phyloP scores from a whole-genome alignment of 2,329 filamentous ascomycete species.

The Fusarium neocosmosporiellum region DNA sequence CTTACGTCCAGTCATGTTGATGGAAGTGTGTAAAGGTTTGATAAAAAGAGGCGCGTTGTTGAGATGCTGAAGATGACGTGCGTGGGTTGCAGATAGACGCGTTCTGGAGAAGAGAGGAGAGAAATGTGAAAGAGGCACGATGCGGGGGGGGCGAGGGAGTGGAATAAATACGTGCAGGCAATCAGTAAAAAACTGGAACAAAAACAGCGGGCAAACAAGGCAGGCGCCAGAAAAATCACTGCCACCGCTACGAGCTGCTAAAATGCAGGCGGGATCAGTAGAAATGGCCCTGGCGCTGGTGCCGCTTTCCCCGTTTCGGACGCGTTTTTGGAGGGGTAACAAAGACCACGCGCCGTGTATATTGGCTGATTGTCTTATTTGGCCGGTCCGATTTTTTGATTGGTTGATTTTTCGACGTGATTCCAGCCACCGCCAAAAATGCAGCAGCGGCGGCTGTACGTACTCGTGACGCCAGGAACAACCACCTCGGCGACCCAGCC shows the following conservation, averaged over 20 bases:
- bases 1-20: conserved; percentile 78
- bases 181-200: conserved; percentile 47
- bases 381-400: conserved; percentile 36
- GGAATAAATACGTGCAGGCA: conserved; percentile 53
- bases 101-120: conserved; percentile 38
- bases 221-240: conserved; percentile 31
- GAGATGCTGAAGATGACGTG: conserved; percentile 41
- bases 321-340: conserved; percentile 8
- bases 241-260: not conserved
- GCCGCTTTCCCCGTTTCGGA: conserved; percentile 29
- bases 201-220: not conserved
- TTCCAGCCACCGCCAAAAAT: conserved; percentile 17
- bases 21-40: conserved; percentile 39
- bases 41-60: conserved; percentile 43
- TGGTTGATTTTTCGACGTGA: conserved; percentile 26
- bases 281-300: conserved; percentile 7
- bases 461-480: not conserved
- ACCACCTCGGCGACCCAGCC: not conserved
- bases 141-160: conserved; percentile 45
- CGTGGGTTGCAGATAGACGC: conserved; percentile 37
- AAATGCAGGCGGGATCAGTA: conserved; percentile 43
- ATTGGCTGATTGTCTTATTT: not conserved
- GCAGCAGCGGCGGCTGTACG: not conserved
- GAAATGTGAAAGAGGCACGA: conserved; percentile 28
- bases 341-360: not conserved